phyloP scores from a whole-genome alignment of 208 protist genomes.

The Trypanosoma platydactyli region DNA sequence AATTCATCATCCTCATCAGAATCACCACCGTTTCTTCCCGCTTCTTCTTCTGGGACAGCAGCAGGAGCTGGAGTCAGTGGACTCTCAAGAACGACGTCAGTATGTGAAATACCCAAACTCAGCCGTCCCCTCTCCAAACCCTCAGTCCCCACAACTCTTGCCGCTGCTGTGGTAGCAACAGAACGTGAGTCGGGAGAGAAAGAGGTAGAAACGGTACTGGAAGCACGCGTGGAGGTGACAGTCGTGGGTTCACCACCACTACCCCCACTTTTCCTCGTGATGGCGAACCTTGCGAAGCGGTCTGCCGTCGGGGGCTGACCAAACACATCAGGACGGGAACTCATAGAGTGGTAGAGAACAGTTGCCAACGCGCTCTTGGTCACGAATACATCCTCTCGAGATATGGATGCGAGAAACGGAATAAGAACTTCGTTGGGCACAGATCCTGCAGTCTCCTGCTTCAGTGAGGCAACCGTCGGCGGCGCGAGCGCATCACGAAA shows the following conservation, averaged over 20 bases:
- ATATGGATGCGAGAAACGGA: conserved; percentile 74
- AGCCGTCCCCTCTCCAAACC: conserved; percentile 5
- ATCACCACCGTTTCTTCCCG: background rate
- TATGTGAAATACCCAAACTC: conserved; percentile 19
- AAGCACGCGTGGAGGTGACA: background rate
- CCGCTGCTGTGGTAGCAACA: background rate
- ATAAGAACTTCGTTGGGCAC: conserved; percentile 78
- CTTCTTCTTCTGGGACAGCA: background rate
- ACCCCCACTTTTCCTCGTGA: conserved; percentile 6
- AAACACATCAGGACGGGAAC: conserved; percentile 73
- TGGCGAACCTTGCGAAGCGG: conserved; percentile 32
- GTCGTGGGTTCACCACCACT: background rate
- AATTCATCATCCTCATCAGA: background rate
- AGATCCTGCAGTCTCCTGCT: conserved; percentile 24
- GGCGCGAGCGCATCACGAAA: conserved; percentile 68
- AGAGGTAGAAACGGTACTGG: background rate
- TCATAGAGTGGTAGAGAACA: conserved; percentile 67
- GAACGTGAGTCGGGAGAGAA: background rate
- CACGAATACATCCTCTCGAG: conserved; percentile 65
- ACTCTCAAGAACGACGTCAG: conserved; percentile 22
- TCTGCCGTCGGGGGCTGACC: conserved; percentile 71
- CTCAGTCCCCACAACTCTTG: background rate
- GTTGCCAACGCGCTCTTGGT: conserved; percentile 52
- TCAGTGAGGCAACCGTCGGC: conserved; percentile 52
- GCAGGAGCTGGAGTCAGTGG: background rate